Evolutionary conservation across 441 rosid species (phyloP).

Genomic region (Theobroma grandiflorum): DNA sequence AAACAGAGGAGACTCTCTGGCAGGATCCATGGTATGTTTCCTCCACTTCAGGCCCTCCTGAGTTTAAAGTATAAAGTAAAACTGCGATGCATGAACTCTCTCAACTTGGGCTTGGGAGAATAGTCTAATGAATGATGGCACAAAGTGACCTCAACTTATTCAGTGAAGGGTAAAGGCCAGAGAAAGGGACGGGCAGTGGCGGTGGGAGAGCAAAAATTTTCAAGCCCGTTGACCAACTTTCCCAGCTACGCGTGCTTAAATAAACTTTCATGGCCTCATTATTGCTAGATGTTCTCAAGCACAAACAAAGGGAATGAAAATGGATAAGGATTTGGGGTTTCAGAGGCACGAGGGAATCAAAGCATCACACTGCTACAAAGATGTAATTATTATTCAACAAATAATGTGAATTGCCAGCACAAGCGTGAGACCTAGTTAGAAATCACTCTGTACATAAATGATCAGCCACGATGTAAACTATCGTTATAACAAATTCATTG

Average conservation of each 20-base stretch:
- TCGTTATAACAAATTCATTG: constrained; percentile 32
- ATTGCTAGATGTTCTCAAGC: not conserved
- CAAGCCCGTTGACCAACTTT: not conserved
- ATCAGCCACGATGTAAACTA: constrained; percentile 23
- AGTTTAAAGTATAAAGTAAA: too few species aligned
- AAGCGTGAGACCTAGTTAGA: not conserved
- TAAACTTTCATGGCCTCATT: not conserved
- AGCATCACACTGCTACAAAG: not conserved
- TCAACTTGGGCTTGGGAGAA: not conserved
- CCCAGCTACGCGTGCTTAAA: too few species aligned
- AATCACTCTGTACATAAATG: constrained; percentile 20
- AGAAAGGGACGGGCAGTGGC: not conserved
- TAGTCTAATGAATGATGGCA: not conserved
- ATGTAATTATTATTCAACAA: not conserved
- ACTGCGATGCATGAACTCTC: too few species aligned
- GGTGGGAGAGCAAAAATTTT: not conserved
- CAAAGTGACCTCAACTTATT: not conserved
- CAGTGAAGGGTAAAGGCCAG: not conserved
- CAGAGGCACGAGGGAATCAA: not conserved
- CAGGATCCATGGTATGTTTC: not conserved
- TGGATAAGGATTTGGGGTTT: not conserved
- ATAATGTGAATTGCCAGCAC: not conserved
- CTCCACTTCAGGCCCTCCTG: not conserved
- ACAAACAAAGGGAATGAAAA: not conserved
- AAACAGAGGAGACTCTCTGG: not conserved